Evolutionary conservation across 176 grass and related monocot species (phyloP).

Genomic region (Hsuehochloa calcarea): DNA sequence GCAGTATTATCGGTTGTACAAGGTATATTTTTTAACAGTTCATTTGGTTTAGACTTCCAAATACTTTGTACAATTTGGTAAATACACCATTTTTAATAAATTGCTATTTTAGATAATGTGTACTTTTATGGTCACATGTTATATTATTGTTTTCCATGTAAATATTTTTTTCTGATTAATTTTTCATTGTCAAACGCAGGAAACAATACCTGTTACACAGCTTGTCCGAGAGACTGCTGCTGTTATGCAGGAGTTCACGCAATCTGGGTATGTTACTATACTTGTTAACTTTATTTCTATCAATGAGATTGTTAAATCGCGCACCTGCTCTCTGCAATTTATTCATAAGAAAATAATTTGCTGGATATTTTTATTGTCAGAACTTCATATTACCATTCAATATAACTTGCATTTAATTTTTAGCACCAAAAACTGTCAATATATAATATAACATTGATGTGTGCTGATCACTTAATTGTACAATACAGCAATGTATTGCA

Average conservation of each 20-base stretch:
- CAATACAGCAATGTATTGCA: not conserved
- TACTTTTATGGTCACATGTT: not conserved
- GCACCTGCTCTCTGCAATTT: not conserved
- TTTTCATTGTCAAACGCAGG: constrained; percentile 46
- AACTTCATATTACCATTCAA: not conserved
- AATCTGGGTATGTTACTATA: constrained; percentile 69
- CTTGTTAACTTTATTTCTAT: not conserved
- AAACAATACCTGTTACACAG: constrained; percentile 87
- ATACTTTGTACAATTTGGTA: not conserved
- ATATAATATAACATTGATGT: not conserved
- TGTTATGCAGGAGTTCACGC: constrained; percentile 99
- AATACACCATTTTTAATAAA: constrained; percentile 3
- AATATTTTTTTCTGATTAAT: constrained; percentile 10
- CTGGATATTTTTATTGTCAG: not conserved
- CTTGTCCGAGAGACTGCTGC: constrained; percentile 95
- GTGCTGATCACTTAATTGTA: not conserved
- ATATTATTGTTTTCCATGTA: not conserved
- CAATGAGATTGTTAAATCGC: not conserved
- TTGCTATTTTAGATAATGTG: not conserved
- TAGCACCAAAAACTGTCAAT: not conserved
- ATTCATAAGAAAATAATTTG: not conserved
- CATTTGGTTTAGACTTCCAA: constrained; percentile 1
- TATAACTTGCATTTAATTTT: not conserved
- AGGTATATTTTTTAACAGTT: constrained; percentile 40
- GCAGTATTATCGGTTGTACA: constrained; percentile 88